These are phyloP conservation scores for Daldinia caldariorum DNA, from an alignment of 495 filamentous ascomycete genomes.

Conservation along the genomic window DNA sequence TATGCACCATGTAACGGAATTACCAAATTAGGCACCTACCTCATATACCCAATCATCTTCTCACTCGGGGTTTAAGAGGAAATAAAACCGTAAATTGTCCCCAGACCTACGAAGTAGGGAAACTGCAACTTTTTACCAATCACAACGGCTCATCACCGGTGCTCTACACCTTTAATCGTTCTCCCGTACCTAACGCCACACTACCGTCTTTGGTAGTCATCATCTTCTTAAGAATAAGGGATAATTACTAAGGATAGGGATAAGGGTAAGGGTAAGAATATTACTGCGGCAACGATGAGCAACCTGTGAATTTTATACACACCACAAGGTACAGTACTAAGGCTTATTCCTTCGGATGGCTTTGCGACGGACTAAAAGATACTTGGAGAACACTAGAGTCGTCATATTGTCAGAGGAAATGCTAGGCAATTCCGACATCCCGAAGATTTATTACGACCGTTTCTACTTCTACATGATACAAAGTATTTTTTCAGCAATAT, in stretches of 20 bases:
- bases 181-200: slow-evolving; percentile 21
- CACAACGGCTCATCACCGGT: background rate
- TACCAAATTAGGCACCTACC: no score
- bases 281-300: background rate
- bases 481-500: slow-evolving; percentile 1
- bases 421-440: background rate
- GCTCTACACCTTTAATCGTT: background rate
- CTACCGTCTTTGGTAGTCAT: slow-evolving; percentile 14
- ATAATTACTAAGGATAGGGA: no score
- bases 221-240: background rate
- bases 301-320: background rate
- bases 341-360: slow-evolving; percentile 10
- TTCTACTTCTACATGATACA: background rate
- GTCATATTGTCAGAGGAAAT: slow-evolving; percentile 1
- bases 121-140: background rate
- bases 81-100: background rate
- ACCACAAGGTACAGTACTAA: background rate
- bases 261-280: background rate
- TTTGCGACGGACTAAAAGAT: background rate
- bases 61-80: background rate
- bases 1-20: no score
- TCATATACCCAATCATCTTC: no score
- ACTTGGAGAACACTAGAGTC: background rate
- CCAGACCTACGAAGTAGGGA: background rate
- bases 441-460: background rate